Percentiles rank a stretch among this genome's conserved stretches.
Evolutionary conservation across 371 early-diverging fungal genomes (phyloP).

Genomic region (Mucor piriformis): DNA sequence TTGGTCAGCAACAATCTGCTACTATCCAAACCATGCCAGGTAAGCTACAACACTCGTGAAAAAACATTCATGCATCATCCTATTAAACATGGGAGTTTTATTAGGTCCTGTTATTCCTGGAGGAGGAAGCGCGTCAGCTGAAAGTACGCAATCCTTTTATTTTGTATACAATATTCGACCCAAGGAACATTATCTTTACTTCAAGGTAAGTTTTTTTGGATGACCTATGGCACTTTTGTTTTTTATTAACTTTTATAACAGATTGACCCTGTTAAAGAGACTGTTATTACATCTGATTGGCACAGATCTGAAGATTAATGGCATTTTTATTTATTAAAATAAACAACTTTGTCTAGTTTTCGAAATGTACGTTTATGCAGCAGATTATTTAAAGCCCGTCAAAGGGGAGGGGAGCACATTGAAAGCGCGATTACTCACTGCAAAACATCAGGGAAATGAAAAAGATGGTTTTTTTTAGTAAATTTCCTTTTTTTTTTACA

Average conservation of each 20-base stretch:
- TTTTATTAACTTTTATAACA: conserved; percentile 7
- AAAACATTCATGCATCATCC: too few species aligned
- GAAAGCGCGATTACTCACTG: too few species aligned
- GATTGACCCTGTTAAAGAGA: conserved; percentile 48
- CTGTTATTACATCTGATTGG: conserved; percentile 54
- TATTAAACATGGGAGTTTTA: too few species aligned
- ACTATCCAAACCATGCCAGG: conserved; percentile 49
- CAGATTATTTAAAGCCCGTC: too few species aligned
- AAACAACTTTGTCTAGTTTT: too few species aligned
- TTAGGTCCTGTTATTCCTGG: conserved; percentile 29
- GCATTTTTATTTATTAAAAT: not conserved
- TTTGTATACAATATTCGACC: conserved; percentile 64
- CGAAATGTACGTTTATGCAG: too few species aligned
- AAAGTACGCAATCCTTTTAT: conserved; percentile 28
- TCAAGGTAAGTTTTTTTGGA: conserved; percentile 27
- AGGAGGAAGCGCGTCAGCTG: conserved; percentile 6
- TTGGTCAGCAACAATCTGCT: conserved; percentile 24
- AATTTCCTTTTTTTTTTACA: not conserved
- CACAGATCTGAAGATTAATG: conserved; percentile 29
- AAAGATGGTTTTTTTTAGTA: not conserved
- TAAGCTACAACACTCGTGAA: too few species aligned
- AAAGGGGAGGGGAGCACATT: too few species aligned
- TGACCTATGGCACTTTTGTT: not conserved
- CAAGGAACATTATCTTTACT: conserved; percentile 62
- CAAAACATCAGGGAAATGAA: too few species aligned